Base-by-base conservation (phyloP, 1,139 yeast species). In the Blastobotrys illinoisensis region DNA sequence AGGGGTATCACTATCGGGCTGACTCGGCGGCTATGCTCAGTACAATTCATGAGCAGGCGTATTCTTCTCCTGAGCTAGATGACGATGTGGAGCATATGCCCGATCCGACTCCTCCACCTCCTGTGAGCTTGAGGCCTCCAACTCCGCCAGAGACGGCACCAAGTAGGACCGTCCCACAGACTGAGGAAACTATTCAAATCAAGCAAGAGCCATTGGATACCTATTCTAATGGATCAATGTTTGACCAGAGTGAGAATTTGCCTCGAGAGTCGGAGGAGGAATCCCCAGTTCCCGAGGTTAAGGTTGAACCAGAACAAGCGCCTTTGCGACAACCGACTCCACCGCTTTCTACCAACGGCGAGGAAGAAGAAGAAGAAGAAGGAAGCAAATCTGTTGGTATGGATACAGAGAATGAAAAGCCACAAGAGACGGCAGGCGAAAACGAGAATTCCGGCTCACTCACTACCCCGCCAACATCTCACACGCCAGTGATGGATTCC, bases 121-220 rank as follows among this genome's bases (percentile, higher is more conserved):
- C 40, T 3, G 11, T n/a, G 40, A 32, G 40, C 7, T 32, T 32
- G 16, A 32, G 40, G 11, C 40, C 40, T 3, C 40, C 40, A 32
- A 32, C 40, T 7, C 40, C 40, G 40, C 40, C 40, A 32, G 40
- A 32, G 16, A 32, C 16, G 7, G 40, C 40, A 3, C 40, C 40
- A 32, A 32, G 40, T 16, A 32, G 3, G 5, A 3, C 40, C 2
- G 40, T 11, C 3, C 40, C 40, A 13, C 16, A n/a, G 40, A 7
- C 40, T n/a, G 40, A 7, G 11, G 40, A 11, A 13, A 13, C 14
- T 7, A 48, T 47, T 13, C 16, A 13, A 5, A 28, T 51, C 44
- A 51, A 51, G 16, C 26, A 51, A 14, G 54, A 51, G 46, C 54
- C 54, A 3, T 46, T 51, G 5, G 51, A 49, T 19, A 18, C n/a